Evolutionary conservation across 768 basidiomycete species (phyloP).

Genomic region (Erythrobasidium yunnanense): DNA sequence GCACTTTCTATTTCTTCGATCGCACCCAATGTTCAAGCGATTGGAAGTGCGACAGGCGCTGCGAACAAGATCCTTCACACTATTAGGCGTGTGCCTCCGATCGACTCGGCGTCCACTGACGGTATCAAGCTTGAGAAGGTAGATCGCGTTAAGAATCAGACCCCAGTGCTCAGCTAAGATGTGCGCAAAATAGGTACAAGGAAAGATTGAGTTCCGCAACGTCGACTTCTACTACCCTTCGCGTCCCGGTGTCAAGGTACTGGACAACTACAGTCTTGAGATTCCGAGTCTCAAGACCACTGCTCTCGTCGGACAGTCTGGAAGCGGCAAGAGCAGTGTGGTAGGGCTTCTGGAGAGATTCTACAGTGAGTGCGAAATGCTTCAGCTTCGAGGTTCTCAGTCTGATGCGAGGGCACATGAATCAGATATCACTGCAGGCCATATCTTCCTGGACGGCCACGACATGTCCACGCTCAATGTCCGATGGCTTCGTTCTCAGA

Average conservation of each 20-base stretch:
- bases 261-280: conserved; percentile 56
- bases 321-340: conserved; percentile 45
- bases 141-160: not conserved
- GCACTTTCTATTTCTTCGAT: conserved; percentile 76
- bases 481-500: conserved; percentile 40
- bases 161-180: not conserved
- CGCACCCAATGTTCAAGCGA: conserved; percentile 71
- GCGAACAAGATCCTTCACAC: conserved; percentile 61
- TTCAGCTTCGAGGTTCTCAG: no score
- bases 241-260: conserved; percentile 53
- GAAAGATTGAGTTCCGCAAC: conserved; percentile 62
- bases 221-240: conserved; percentile 53
- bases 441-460: conserved; percentile 43
- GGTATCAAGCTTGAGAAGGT: conserved; percentile 53
- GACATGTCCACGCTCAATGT: conserved; percentile 46
- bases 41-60: conserved; percentile 66
- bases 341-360: conserved; percentile 43
- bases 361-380: conserved; percentile 24
- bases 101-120: conserved; percentile 61
- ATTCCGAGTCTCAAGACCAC: conserved; percentile 61
- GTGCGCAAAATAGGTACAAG: conserved; percentile 46
- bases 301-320: conserved; percentile 46
- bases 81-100: conserved; percentile 74
- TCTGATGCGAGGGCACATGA: no score
- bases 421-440: conserved; percentile 42